Evolutionary conservation across 306 rosid species (phyloP), one percentile per base, ranked within the genome.

Genomic region (Vigna mungo): DNA sequence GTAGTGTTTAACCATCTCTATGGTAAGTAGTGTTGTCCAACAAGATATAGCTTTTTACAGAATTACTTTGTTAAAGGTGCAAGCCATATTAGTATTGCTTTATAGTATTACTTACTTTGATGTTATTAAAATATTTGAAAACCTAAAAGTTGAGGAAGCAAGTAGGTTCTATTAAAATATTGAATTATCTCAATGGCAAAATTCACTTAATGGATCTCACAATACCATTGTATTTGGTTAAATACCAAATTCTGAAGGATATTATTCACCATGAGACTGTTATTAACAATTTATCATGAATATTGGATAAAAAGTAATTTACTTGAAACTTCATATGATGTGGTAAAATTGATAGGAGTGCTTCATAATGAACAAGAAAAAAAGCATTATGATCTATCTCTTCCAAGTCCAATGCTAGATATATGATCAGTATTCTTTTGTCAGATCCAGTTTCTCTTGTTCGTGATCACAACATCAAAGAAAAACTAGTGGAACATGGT

Each of bases 1-100:
- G 87, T 92, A 15, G 87, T 89, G 43, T 92, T 92, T 9, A 68
- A 68, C 25, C 74, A 68, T 68, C 74, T 68, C 58, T 68, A 68
- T 27, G 74, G 74, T 68, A 68, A 68, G 74, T 47, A 21, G 4
- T 47, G 2, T 39, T 13, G 16, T 47, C 59, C 39, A 68, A 25
- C 1, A n/a, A 16, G 41, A n/a, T 68, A n/a, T 47, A 16, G 58
- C 25, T 15, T 68, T 46, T 15, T 27, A 13, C 30, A 6, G 44
- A 68, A 48, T 47, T 25, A 68, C 58, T 47, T 6, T 7, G 14
- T 51, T 49, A 10, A 15, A 48, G 2, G 41, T 46, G 27, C 2
- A 6, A 16, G 59, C 7, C n/a, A 4, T 61, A 30, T 13, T 34
- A 34, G 25, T 62, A n/a, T 7, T 34, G 47, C 20, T 32, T 62